These are phyloP conservation scores for Suhomyces wounanorum DNA, from an alignment of 1,139 yeast genomes.

Conservation along the genomic window DNA sequence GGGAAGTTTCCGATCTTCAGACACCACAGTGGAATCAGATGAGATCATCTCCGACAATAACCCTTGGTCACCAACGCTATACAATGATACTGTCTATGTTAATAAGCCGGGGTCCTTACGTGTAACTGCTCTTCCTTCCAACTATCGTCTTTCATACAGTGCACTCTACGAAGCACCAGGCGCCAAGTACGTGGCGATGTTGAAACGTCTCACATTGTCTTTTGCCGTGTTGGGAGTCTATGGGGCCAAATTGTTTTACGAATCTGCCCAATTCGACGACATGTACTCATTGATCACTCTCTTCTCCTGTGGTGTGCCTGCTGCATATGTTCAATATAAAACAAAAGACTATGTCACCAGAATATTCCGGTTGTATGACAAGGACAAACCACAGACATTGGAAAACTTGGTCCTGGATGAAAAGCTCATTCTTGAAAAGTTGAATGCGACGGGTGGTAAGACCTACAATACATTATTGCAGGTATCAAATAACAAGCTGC, in stretches of 20 bases:
- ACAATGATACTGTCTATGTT: constrained; percentile 39
- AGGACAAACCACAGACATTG: constrained; percentile 62
- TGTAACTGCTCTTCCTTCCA: constrained; percentile 35
- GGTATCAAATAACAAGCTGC: constrained; percentile 43
- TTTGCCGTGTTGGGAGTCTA: constrained; percentile 57
- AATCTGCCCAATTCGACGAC: constrained; percentile 59
- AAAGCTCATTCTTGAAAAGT: constrained; percentile 66
- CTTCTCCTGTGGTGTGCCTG: constrained; percentile 46
- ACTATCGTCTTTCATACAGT: constrained; percentile 52
- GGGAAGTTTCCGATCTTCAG: constrained; percentile 20
- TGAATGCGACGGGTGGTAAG: constrained; percentile 65
- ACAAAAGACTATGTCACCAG: constrained; percentile 71
- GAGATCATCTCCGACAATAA: constrained; percentile 46
- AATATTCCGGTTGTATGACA: constrained; percentile 68
- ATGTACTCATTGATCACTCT: constrained; percentile 50
- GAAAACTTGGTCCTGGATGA: constrained; percentile 64
- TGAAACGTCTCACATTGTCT: constrained; percentile 55
- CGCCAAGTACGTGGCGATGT: constrained; percentile 53
- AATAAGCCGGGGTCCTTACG: constrained; percentile 22
- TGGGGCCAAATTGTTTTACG: constrained; percentile 55
- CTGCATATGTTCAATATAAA: constrained; percentile 53
- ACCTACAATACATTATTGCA: constrained; percentile 62
- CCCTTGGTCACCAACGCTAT: constrained; percentile 52
- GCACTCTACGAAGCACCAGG: constrained; percentile 62
- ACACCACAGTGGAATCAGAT: constrained; percentile 43